A percentile compares a stretch with the other conserved stretches of the same genome.
phyloP scores from a whole-genome alignment of 805 yeast species.

The Debaryomyces castellii region DNA sequence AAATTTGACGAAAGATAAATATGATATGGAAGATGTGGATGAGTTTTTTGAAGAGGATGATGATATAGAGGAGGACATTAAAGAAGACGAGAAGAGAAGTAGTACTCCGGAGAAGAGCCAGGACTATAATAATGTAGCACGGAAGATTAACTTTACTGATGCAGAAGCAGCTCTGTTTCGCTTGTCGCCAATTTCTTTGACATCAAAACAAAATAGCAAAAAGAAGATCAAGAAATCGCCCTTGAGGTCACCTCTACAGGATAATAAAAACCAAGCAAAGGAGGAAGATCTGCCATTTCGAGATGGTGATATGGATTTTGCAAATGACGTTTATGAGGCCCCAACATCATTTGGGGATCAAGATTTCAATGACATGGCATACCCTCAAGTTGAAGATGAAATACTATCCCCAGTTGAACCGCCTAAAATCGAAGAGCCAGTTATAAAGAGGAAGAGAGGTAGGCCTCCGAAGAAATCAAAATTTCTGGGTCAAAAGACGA shows the following conservation, averaged over 20 bases:
- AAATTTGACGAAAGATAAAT: constrained; percentile 51
- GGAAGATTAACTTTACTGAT: constrained; percentile 36
- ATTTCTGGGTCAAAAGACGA: not conserved
- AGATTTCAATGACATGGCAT: constrained; percentile 4
- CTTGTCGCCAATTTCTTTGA: constrained; percentile 26
- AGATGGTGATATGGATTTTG: constrained; percentile 11
- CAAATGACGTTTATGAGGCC: constrained; percentile 23
- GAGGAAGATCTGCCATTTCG: not conserved
- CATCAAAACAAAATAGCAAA: constrained; percentile 14
- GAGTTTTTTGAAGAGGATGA: constrained; percentile 62
- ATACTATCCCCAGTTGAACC: constrained; percentile 17
- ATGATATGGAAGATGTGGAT: constrained; percentile 67
- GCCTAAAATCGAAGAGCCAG: constrained; percentile 1
- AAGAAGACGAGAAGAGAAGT: constrained; percentile 8
- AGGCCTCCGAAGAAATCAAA: not conserved
- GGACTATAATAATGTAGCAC: constrained; percentile 25
- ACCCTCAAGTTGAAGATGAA: constrained; percentile 4
- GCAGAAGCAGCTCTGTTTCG: constrained; percentile 31
- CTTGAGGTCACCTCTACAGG: constrained; percentile 29
- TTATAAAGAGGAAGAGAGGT: constrained; percentile 6
- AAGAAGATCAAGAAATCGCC: constrained; percentile 28
- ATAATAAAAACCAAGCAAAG: constrained; percentile 7
- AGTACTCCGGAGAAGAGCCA: not conserved
- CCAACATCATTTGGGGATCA: constrained; percentile 4
- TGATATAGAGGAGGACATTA: constrained; percentile 5